These are phyloP conservation scores for Xylaria acuta DNA, from an alignment of 495 filamentous ascomycete genomes.

Conservation along the genomic window DNA sequence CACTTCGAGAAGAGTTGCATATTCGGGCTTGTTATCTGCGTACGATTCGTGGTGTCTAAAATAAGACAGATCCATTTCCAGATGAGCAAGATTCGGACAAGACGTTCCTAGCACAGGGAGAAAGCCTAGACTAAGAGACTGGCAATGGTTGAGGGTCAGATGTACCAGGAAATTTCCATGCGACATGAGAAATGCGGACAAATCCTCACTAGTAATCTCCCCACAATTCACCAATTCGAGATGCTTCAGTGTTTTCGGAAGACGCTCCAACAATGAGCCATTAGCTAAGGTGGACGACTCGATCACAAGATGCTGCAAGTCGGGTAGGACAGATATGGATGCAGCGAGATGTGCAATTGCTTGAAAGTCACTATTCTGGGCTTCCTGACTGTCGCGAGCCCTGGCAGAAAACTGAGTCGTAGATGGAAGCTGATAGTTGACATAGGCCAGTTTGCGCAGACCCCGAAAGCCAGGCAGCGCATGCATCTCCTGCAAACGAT, in stretches of 20 bases:
- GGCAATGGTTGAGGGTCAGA: constrained; percentile 76
- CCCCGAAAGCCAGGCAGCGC: constrained; percentile 61
- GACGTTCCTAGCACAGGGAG: constrained; percentile 62
- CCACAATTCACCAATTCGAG: constrained; percentile 79
- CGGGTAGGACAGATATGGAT: constrained; percentile 64
- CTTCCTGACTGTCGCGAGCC: constrained; percentile 33
- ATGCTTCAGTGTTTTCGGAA: constrained; percentile 67
- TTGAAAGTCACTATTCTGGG: constrained; percentile 37
- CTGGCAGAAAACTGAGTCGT: constrained; percentile 39
- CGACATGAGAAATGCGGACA: constrained; percentile 64
- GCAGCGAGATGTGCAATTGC: constrained; percentile 58
- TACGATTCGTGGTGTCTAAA: constrained; percentile 59
- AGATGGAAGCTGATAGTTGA: constrained; percentile 66
- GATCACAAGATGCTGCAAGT: constrained; percentile 68
- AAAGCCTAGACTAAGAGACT: constrained; percentile 75
- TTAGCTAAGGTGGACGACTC: constrained; percentile 71
- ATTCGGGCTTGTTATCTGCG: constrained; percentile 72
- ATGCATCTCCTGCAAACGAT: constrained; percentile 59
- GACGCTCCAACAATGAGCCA: constrained; percentile 60
- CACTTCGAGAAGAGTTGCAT: constrained; percentile 63
- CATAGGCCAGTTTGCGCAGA: constrained; percentile 65
- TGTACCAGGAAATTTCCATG: constrained; percentile 67
- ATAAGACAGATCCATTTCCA: constrained; percentile 77
- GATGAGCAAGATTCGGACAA: constrained; percentile 70
- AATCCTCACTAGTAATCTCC: constrained; percentile 63